phyloP scores from a whole-genome alignment of 2,329 filamentous ascomycete species.

The Nothomitra cinnamomea region DNA sequence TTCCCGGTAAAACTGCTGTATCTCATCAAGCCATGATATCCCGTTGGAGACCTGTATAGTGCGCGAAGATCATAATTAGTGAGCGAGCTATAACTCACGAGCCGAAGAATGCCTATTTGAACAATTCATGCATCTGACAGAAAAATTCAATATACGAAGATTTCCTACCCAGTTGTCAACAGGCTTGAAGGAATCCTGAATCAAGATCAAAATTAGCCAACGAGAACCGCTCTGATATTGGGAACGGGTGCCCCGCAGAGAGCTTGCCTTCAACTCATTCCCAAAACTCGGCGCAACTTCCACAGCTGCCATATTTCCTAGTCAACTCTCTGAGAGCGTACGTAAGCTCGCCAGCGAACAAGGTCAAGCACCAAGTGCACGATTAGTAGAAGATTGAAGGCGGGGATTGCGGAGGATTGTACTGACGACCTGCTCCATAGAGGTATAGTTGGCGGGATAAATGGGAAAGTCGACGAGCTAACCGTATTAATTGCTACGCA shows the following conservation, averaged over 20 bases:
- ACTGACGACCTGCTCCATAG: not conserved
- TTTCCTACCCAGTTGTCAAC: conserved; percentile 66
- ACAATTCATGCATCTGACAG: not conserved
- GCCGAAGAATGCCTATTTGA: not conserved
- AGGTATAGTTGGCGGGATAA: not conserved
- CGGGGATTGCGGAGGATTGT: not conserved
- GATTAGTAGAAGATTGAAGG: not conserved
- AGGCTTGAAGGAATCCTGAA: conserved; percentile 86
- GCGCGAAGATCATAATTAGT: not conserved
- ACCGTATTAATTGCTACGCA: too few species aligned
- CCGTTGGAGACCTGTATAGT: conserved; percentile 50
- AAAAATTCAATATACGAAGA: not conserved
- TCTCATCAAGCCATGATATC: conserved; percentile 89
- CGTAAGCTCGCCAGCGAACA: not conserved
- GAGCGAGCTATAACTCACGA: not conserved
- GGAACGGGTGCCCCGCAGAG: not conserved
- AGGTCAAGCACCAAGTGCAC: not conserved
- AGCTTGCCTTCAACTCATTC: conserved; percentile 69
- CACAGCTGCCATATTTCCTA: conserved; percentile 56
- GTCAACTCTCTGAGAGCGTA: not conserved
- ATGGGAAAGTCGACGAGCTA: not conserved
- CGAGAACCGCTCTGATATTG: not conserved
- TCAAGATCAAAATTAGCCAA: conserved; percentile 2
- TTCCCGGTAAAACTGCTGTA: conserved; percentile 95
- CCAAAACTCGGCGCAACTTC: conserved; percentile 78